Evolutionary conservation across 2,329 filamentous ascomycete species (phyloP).

Genomic region (Ascochyta clinopodiicola): DNA sequence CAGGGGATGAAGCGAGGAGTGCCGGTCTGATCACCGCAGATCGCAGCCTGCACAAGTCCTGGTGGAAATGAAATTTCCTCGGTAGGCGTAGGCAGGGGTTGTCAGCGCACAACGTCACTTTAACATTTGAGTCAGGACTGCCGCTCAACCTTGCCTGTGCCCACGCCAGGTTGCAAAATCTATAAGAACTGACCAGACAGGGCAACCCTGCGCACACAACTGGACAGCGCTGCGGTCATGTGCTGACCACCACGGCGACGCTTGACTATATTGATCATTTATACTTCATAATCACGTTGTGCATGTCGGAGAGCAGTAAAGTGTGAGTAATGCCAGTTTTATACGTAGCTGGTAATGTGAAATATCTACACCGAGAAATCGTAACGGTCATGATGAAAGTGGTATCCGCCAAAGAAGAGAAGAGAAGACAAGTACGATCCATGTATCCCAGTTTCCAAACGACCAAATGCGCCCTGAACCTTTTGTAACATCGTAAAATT

Average conservation of each 20-base stretch:
- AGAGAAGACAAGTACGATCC: conserved; percentile 5
- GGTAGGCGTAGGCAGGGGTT: conserved; percentile 11
- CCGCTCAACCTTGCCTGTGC: conserved; percentile 6
- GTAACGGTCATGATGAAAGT: conserved; percentile 12
- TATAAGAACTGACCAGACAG: conserved; percentile 1
- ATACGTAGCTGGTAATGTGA: conserved; percentile 5
- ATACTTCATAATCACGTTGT: neutral
- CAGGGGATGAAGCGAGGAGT: conserved; percentile 11
- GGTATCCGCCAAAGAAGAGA: conserved; percentile 17
- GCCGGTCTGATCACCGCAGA: conserved; percentile 16
- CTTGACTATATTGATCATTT: neutral
- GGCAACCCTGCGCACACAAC: neutral
- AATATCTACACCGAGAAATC: conserved; percentile 15
- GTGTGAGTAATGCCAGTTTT: conserved; percentile 1
- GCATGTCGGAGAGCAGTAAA: neutral
- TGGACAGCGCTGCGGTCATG: neutral
- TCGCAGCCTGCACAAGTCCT: conserved; percentile 12
- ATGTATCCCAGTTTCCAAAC: neutral
- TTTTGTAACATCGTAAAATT: conserved; percentile 2
- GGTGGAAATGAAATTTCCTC: conserved; percentile 12
- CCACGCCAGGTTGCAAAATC: neutral
- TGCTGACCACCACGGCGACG: neutral
- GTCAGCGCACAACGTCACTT: conserved; percentile 7
- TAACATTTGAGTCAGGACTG: neutral
- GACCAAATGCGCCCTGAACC: conserved; percentile 5